A percentile compares a stretch with the other conserved stretches of the same genome.
phyloP scores from a whole-genome alignment of 2,329 filamentous ascomycete genomes.

The Fusarium sublunatum region DNA sequence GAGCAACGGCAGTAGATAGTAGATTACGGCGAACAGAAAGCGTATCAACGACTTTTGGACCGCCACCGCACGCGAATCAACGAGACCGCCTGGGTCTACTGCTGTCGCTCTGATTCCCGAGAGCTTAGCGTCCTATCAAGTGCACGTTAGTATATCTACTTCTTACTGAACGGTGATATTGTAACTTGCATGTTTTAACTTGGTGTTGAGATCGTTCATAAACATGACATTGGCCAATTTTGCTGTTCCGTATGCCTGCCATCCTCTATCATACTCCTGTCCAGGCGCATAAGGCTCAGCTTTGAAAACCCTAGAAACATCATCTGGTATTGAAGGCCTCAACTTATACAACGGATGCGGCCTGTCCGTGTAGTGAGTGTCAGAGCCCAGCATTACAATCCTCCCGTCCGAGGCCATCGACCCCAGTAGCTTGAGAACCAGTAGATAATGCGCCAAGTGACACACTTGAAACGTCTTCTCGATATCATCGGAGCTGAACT shows the following conservation, averaged over 20 bases:
- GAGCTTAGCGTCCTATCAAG: conserved; percentile 23
- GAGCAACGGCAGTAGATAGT: conserved; percentile 10
- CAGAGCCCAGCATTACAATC: conserved; percentile 33
- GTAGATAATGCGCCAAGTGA: conserved; percentile 36
- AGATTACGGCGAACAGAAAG: not conserved
- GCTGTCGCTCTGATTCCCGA: conserved; percentile 37
- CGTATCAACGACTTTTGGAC: conserved; percentile 20
- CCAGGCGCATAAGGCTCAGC: conserved; percentile 16
- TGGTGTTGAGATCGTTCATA: conserved; percentile 42
- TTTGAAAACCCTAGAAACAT: conserved; percentile 15
- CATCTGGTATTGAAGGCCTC: conserved; percentile 15
- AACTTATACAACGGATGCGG: conserved; percentile 29
- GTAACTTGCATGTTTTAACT: conserved; percentile 15
- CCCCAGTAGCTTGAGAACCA: conserved; percentile 36
- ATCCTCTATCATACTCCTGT: conserved; percentile 35
- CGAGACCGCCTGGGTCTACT: conserved; percentile 40
- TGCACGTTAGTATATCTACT: not conserved
- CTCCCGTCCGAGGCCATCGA: conserved; percentile 27
- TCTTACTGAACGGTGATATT: accelerated
- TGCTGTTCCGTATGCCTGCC: conserved; percentile 38
- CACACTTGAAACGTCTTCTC: conserved; percentile 40
- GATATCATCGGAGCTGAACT: conserved; percentile 23
- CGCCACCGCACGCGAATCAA: conserved; percentile 37
- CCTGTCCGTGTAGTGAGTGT: conserved; percentile 24
- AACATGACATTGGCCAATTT: conserved; percentile 44